Conservation (phyloP, 306 rosid genomes). For the Clitoria ternatea region DNA sequence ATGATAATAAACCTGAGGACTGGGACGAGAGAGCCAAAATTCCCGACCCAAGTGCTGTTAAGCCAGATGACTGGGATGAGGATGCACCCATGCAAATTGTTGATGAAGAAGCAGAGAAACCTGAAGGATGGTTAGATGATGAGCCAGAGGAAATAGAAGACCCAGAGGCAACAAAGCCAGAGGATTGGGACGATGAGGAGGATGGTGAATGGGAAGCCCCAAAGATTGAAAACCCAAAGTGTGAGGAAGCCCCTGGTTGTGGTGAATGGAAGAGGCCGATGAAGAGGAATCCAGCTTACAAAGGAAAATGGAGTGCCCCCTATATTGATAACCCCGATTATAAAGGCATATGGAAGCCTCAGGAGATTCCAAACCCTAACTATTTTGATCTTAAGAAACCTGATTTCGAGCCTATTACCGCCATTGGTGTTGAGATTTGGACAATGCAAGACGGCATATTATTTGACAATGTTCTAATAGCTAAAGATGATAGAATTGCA, state of each 20-base stretch:
- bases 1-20: constrained; percentile 95
- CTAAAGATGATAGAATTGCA: constrained; percentile 73
- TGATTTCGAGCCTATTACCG: constrained; percentile 76
- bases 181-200: constrained; percentile 95
- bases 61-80: constrained; percentile 99
- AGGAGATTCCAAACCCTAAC: constrained; percentile 82
- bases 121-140: constrained; percentile 96
- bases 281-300: constrained; percentile 89
- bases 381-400: constrained; percentile 80
- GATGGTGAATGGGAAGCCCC: constrained; percentile 97
- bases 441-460: constrained; percentile 96
- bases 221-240: constrained; percentile 72
- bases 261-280: constrained; percentile 94
- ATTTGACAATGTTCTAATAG: constrained; percentile 81
- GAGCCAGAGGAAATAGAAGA: constrained; percentile 95
- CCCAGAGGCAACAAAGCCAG: constrained; percentile 87
- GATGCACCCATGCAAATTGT: constrained; percentile 87
- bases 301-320: constrained; percentile 94
- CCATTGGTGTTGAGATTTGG: constrained; percentile 97
- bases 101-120: constrained; percentile 92
- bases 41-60: constrained; percentile 76
- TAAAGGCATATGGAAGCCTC: constrained; percentile 96
- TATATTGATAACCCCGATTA: constrained; percentile 74
- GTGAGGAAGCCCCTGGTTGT: constrained; percentile 79
- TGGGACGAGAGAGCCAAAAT: constrained; percentile 96